Evolutionary conservation across 2,329 filamentous ascomycete genomes (phyloP).

Genomic region (Chalaropsis thielavioides): DNA sequence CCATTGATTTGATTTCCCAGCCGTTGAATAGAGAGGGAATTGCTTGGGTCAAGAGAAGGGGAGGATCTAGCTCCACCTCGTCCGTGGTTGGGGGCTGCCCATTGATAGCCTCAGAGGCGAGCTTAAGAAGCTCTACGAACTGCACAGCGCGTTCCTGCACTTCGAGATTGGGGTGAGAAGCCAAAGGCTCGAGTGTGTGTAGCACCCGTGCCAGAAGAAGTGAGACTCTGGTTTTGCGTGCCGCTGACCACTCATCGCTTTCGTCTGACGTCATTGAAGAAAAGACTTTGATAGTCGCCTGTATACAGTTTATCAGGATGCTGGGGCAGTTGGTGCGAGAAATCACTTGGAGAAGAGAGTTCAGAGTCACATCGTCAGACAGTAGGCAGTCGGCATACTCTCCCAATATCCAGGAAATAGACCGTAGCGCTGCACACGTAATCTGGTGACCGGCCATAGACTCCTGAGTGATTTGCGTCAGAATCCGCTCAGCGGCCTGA

Average conservation of each 20-base stretch:
- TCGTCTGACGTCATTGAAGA: slow-evolving; percentile 53
- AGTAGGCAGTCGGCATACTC: slow-evolving; percentile 68
- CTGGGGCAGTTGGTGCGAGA: slow-evolving; percentile 43
- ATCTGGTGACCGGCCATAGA: slow-evolving; percentile 41
- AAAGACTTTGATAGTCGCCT: slow-evolving; percentile 77
- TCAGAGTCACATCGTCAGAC: slow-evolving; percentile 56
- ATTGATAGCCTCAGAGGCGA: slow-evolving; percentile 68
- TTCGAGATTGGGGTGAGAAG: slow-evolving; percentile 72
- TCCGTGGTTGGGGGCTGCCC: slow-evolving; percentile 47
- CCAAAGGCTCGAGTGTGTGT: slow-evolving; percentile 64
- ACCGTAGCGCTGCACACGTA: slow-evolving; percentile 53
- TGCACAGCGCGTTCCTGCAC: slow-evolving; percentile 92
- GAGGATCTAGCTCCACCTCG: slow-evolving; percentile 48
- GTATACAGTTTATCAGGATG: slow-evolving; percentile 64
- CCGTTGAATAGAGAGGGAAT: slow-evolving; percentile 78
- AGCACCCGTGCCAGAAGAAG: slow-evolving; percentile 71
- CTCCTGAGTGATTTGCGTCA: slow-evolving; percentile 41
- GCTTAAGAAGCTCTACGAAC: slow-evolving; percentile 74
- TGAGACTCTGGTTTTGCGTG: slow-evolving; percentile 58
- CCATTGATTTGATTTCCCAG: slow-evolving; percentile 84
- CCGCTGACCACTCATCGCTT: slow-evolving; percentile 51
- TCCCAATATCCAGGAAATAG: slow-evolving; percentile 72
- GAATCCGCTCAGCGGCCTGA: slow-evolving; percentile 64
- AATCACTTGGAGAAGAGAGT: slow-evolving; percentile 55
- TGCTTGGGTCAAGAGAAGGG: slow-evolving; percentile 74